These are phyloP conservation scores for Neonectria magnoliae DNA, from an alignment of 2,329 filamentous ascomycete species.

Conservation along the genomic window DNA sequence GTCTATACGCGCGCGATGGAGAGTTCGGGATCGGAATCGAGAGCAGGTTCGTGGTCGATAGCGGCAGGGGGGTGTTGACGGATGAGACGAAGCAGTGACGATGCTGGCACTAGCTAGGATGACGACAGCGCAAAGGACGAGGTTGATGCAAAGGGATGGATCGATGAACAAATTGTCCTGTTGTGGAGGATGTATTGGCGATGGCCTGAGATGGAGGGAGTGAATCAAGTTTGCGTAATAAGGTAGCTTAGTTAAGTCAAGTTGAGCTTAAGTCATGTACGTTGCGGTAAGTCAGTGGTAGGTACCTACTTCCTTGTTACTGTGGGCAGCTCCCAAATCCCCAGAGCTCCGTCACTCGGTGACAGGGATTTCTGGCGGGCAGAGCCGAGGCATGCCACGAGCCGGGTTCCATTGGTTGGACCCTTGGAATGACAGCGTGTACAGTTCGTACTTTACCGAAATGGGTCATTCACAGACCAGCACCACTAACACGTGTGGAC, in stretches of 20 bases:
- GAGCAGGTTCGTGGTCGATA: neutral
- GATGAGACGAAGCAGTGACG: neutral
- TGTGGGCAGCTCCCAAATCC: slow-evolving; percentile 4
- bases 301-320: neutral
- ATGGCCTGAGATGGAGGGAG: neutral
- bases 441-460: slow-evolving; percentile 26
- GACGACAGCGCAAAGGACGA: neutral
- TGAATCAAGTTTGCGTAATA: neutral
- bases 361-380: slow-evolving; percentile 39
- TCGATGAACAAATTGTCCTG: neutral
- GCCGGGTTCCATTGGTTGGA: neutral
- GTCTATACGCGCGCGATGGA: neutral
- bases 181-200: neutral
- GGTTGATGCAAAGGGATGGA: neutral
- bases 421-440: neutral
- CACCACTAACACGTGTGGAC: neutral
- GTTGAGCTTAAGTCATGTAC: neutral
- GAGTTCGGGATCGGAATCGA: too few species aligned
- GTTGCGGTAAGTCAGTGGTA: neutral
- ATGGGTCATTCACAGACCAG: neutral
- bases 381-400: slow-evolving; percentile 40
- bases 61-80: neutral
- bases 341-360: slow-evolving; percentile 23
- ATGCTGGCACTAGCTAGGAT: neutral
- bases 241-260: neutral